Evolutionary conservation across 2,329 filamentous ascomycete species (phyloP), one percentile per base, ranked within the genome.

Genomic region (Alternaria conjuncta): DNA sequence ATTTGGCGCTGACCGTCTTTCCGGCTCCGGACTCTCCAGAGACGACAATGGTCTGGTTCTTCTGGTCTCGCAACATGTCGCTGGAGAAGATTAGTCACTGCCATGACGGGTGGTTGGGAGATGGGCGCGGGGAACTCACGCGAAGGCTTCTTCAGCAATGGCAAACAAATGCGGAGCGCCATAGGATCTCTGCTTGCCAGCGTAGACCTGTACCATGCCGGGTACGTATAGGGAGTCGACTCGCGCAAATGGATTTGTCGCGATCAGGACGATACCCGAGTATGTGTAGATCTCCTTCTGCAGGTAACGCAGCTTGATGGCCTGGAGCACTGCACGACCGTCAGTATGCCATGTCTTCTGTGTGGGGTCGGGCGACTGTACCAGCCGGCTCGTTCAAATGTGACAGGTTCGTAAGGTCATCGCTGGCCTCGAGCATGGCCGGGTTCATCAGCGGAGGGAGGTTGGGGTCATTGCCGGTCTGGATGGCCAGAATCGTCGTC

Each of bases 261-360:
- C 96, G 84, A 99, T 99, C 73, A 99, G 87, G 70, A 99, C 96
- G 78, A 99, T 98, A 79, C 96, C 96, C 80, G 93, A 97, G 85
- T 99, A 99, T 77, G 96, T 99, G 86, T 99, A 99, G 76, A 99
- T 99, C 82, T 99, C 96, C 83, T 98, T 98, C 82, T 99, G 96
- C 68, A 92, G 87, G 84, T 99, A 99, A 80, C 96, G 93, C 78
- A 99, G 88, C 79, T 94, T 94, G 82, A 99, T 99, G 60, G 96
- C 96, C 86, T 99, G 96, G 69, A 99, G 85, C 65, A 99, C 96
- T 97, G 80, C 73, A 78, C 63, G 54, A 56, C 47, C 36, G 72
- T 78, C 69, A 78, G 75, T 57, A 67, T 65, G 59, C 41, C 36
- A 65, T 74, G 59, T n/a, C 15, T 41, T 13, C 12, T 11, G 21